Evolutionary conservation across 805 yeast species (phyloP).

Genomic region (Yamadazyma nakazawae): DNA sequence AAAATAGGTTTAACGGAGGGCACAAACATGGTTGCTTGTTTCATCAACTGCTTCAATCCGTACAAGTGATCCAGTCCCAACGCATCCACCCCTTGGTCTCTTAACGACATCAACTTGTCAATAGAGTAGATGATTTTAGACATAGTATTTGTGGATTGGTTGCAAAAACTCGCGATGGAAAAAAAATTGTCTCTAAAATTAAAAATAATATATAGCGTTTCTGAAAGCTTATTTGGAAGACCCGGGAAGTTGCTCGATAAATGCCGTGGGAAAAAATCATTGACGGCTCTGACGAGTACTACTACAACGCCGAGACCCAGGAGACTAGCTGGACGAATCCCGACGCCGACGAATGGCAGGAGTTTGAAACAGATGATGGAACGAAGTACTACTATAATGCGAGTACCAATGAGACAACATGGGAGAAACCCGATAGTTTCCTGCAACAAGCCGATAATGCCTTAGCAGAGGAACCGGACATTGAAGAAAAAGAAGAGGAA

Average conservation of each 20-base stretch:
- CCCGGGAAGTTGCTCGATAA: background rate
- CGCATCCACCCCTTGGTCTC: background rate
- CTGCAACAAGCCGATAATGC: background rate
- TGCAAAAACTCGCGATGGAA: background rate
- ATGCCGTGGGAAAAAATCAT: conserved; percentile 58
- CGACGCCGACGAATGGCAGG: conserved; percentile 41
- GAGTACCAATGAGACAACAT: conserved; percentile 62
- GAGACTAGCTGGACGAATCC: conserved; percentile 86
- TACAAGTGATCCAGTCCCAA: background rate
- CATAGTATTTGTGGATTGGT: conserved; percentile 1
- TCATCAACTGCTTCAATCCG: conserved; percentile 2
- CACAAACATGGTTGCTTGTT: background rate
- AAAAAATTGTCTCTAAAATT: background rate
- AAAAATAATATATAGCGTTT: too few species aligned
- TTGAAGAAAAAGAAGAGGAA: too few species aligned
- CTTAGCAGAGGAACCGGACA: conserved; percentile 4
- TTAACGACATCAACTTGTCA: background rate
- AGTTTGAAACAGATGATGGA: conserved; percentile 54
- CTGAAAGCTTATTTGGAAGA: background rate
- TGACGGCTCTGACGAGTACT: conserved; percentile 70
- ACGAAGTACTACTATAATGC: conserved; percentile 66
- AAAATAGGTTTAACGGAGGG: background rate
- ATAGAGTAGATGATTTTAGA: background rate
- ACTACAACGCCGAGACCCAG: conserved; percentile 61
- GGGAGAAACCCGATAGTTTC: conserved; percentile 68